Base-by-base conservation (phyloP, 2,329 filamentous ascomycete species). In the Penicillium paneum region DNA sequence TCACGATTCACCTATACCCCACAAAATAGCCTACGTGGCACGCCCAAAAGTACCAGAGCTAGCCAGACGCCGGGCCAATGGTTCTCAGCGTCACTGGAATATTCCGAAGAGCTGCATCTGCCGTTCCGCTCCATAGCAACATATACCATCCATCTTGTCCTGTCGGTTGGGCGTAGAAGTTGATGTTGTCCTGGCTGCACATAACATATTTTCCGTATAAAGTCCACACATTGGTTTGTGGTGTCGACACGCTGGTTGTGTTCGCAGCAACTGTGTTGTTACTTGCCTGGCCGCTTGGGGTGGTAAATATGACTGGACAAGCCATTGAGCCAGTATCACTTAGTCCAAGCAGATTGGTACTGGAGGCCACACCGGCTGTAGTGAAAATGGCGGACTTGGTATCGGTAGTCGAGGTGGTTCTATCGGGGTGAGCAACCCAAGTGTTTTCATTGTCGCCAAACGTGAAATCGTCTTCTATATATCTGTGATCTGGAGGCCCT, bases 161-260 rank as follows among this genome's bases (percentile, higher is more conserved):
- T 19, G 50, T 48, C 24, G 28, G 19, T 13, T 45, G 38, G 15
- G 49, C 36, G n/a, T 55, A 55, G 36, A 52, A 48, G n/a, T 34
- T 36, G 34, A 49, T 24, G 13, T 17, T 21, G 15, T 29, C 19
- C n/a, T 34, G 21, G n/a, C 28, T 52, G 2, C 41, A 24, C 21
- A 55, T 19, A 21, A 55, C 49, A 43, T 29, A 46, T 26, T 38
- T 55, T 19, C 53, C 53, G 43, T 55, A 52, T 4, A 47, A 42
- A 15, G 34, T 35, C 53, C 53, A 55, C 11, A 47, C 53, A 12
- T 55, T 31, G 15, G 48, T 55, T 13, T 29, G 34, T 39, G 34
- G 45, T 38, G 34, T 1, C 3, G 19, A 24, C 5, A n/a, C 7
- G 15, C 36, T 17, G n/a, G 2, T 26, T 11, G 45, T 24, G 31